Conservation (phyloP, 2,329 filamentous ascomycete species). For the Fusarium guadeloupense region DNA sequence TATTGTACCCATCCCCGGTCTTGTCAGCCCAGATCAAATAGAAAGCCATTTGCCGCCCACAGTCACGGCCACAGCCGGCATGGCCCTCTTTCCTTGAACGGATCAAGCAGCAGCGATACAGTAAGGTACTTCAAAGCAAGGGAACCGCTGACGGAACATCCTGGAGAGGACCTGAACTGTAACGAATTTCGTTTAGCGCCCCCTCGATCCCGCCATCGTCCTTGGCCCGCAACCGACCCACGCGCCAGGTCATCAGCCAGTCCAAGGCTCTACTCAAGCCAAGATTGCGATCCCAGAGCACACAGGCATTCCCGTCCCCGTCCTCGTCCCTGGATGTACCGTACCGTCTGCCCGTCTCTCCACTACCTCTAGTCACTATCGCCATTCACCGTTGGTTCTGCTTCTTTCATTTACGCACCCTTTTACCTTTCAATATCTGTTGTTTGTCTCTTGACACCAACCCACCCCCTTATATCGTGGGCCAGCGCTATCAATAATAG, state of each 20-base stretch:
- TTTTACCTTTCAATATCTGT: constrained; percentile 21
- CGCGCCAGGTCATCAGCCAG: constrained; percentile 36
- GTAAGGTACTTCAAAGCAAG: no score
- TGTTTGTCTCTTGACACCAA: constrained; percentile 5
- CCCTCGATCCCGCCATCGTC: constrained; percentile 42
- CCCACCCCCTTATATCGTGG: constrained; percentile 3
- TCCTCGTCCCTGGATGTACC: constrained; percentile 26
- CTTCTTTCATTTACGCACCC: constrained; percentile 25
- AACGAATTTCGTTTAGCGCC: constrained; percentile 45
- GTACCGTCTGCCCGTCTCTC: constrained; percentile 36
- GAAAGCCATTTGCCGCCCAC: constrained; percentile 5
- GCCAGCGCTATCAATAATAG: constrained; percentile 4
- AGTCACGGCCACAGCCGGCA: constrained; percentile 26
- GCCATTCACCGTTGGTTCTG: constrained; percentile 35
- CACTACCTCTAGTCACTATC: constrained; percentile 34
- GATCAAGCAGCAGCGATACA: constrained; percentile 3
- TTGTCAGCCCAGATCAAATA: constrained; percentile 14
- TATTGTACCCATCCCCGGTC: constrained; percentile 7
- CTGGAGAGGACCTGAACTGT: constrained; percentile 17
- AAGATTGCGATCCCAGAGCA: constrained; percentile 36
- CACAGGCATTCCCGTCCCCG: constrained; percentile 32
- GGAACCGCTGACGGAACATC: constrained; percentile 22
- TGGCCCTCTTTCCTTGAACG: constrained; percentile 9
- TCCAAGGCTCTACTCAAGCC: constrained; percentile 24
- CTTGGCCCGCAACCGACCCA: constrained; percentile 36